These are phyloP conservation scores for Trichoderma sp. DNA, from an alignment of 2,329 filamentous ascomycete genomes.

Conservation along the genomic window DNA sequence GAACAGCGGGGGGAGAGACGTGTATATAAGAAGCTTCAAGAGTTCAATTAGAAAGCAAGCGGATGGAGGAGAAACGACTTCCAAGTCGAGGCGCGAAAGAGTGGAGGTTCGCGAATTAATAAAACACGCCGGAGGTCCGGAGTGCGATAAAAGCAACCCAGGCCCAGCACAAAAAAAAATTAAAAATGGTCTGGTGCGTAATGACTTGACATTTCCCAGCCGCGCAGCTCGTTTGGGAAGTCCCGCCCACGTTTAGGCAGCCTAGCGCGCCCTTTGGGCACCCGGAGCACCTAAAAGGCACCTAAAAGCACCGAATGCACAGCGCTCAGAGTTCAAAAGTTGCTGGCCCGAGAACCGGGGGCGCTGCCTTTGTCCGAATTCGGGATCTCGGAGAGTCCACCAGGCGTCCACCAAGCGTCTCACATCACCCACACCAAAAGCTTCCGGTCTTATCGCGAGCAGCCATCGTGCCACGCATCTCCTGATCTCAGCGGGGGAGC, in stretches of 20 bases:
- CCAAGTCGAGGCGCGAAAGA: neutral
- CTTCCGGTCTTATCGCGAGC: neutral
- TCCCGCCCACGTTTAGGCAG: conserved; percentile 6
- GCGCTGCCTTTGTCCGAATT: conserved; percentile 10
- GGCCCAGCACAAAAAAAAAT: neutral
- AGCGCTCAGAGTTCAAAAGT: neutral
- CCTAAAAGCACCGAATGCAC: neutral
- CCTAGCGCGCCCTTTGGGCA: neutral
- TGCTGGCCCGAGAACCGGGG: neutral
- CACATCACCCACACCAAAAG: neutral
- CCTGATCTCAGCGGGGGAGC: conserved; percentile 3
- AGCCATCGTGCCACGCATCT: conserved; percentile 13
- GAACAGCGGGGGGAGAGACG: neutral
- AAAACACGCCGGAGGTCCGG: conserved; percentile 15
- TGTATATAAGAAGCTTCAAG: neutral
- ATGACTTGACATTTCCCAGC: neutral
- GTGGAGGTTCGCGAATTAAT: conserved; percentile 17
- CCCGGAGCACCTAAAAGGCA: neutral
- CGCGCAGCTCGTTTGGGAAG: conserved; percentile 1
- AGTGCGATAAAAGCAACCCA: neutral
- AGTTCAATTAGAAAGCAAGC: neutral
- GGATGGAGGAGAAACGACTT: neutral
- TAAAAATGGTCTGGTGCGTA: conserved; percentile 11
- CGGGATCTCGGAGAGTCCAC: conserved; percentile 14
- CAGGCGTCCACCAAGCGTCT: neutral